Evolutionary conservation across 164 flowering plant genomes (phyloP), one percentile per base, ranked within the genome.

Genomic region (Sextonia rubra): DNA sequence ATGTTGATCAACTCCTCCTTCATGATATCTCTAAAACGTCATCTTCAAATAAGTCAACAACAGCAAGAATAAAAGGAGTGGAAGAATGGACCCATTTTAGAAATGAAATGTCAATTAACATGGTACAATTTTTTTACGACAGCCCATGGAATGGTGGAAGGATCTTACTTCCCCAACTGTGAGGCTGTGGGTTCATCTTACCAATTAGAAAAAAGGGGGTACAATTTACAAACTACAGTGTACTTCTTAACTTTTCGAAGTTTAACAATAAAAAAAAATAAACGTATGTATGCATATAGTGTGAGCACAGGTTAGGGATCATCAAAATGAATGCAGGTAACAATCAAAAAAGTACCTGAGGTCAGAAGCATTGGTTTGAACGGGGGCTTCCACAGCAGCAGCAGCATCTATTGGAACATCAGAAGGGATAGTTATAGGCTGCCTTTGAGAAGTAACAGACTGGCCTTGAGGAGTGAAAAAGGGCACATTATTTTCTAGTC

Each of bases 391-490:
- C 20, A 66, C 84, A 74, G 88, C 79, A 69, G 87, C 89, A 68
- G 78, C 86, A 71, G 87, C 92, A 75, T 79, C 84, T 32, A 74
- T 74, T 64, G 86, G 71, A 78, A 83, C 71, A 71, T 84, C 70
- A 44, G 79, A 83, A 61, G 22, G 58, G 25, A 3, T 2, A 29
- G 79, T 69, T 66, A 89, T 75, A n/a, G 95, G 99, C 79, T 92
- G 96, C 8, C 89, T 86, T 81, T 89, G 97, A 26, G 95, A 94
- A 1, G 79, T 69, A 63, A 89, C 73, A n/a, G 97, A 97, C 78
- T 92, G 95, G 9, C 89, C 85, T 81, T 89, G 97, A 61, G 99
- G 99, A 66, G 94, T 91, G 71, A 94, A 94, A 69, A 94, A 76
- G 65, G 95, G 95, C 14, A 84, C 91, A 77, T 77, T 76, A 77